A percentile compares a stretch with the other conserved stretches of the same genome.
phyloP scores from a whole-genome alignment of 129 eudicot species.

The Helianthus annuus region HanXRQr2.0-SUNRISE NC_035442.2:172261825-172262324 shows the following conservation, averaged over 20 bases:
- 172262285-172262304: too few species aligned
- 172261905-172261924: conserved; percentile 63
- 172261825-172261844: conserved; percentile 69
- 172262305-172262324: too few species aligned
- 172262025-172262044: neutral
- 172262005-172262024: conserved; percentile 1
- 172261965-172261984: conserved; percentile 69
- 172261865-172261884: conserved; percentile 77
- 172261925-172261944: conserved; percentile 68
- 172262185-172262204: neutral
- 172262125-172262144: neutral
- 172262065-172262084: conserved; percentile 1
- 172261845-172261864: conserved; percentile 76
- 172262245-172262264: too few species aligned
- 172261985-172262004: neutral
- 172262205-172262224: too few species aligned
- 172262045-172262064: neutral
- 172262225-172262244: too few species aligned
- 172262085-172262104: neutral
- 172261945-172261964: conserved; percentile 61
- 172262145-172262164: neutral
- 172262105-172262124: neutral
- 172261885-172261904: conserved; percentile 65
- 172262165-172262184: neutral
- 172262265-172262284: too few species aligned